Conservation (phyloP, 805 yeast genomes). For the Candida pseudoglaebosa region DNA sequence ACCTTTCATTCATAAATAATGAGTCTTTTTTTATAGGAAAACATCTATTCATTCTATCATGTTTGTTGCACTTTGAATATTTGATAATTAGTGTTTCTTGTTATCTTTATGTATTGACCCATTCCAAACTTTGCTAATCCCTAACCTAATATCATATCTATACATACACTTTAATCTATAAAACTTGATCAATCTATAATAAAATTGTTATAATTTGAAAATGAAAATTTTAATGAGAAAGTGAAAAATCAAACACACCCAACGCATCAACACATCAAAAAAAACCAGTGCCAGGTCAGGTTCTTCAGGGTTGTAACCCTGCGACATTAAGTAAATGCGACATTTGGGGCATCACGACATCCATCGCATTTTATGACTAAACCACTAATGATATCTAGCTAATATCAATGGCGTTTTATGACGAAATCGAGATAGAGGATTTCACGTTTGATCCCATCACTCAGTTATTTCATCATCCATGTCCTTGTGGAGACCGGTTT, state of each 20-base stretch:
- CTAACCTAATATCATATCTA: background rate
- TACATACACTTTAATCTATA: slow-evolving; percentile 1
- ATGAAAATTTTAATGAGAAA: slow-evolving; percentile 1
- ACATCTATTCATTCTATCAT: background rate
- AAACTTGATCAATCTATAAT: slow-evolving; percentile 1
- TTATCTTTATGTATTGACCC: background rate
- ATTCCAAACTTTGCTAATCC: too few relatives aligned
- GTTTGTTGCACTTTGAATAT: background rate
- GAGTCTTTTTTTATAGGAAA: too few relatives aligned
- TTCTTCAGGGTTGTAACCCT: slow-evolving; percentile 4
- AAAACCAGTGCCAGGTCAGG: background rate
- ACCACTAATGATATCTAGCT: slow-evolving; percentile 59
- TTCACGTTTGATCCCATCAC: slow-evolving; percentile 84
- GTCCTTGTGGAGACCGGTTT: slow-evolving; percentile 97
- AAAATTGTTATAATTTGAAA: background rate
- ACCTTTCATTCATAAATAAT: too few relatives aligned
- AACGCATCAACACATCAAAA: slow-evolving; percentile 1
- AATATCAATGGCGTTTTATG: slow-evolving; percentile 46
- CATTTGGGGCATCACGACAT: background rate
- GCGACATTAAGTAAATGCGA: slow-evolving; percentile 1
- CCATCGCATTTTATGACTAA: slow-evolving; percentile 21
- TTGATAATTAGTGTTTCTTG: background rate
- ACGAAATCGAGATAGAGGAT: slow-evolving; percentile 95
- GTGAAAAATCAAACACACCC: background rate
- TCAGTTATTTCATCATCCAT: slow-evolving; percentile 85